These are phyloP conservation scores for Entomortierella parvispora DNA, from an alignment of 192 early-diverging fungal species.

Conservation along the genomic window DNA sequence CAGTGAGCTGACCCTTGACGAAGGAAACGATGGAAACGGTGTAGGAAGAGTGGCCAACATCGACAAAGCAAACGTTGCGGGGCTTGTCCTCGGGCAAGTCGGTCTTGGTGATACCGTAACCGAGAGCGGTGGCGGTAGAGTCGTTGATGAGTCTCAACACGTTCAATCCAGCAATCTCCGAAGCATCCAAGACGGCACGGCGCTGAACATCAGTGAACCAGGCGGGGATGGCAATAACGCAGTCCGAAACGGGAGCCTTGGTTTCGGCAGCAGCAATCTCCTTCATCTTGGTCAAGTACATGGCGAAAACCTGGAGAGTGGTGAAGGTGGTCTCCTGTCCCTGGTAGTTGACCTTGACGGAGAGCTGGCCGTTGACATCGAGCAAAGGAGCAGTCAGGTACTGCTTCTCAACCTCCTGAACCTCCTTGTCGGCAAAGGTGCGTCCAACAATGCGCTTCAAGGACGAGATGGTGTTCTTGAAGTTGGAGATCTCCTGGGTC, in stretches of 20 bases:
- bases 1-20: slow-evolving; percentile 94
- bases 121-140: slow-evolving; percentile 91
- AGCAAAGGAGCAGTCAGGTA: slow-evolving; percentile 85
- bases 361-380: slow-evolving; percentile 86
- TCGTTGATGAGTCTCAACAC: slow-evolving; percentile 94
- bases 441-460: slow-evolving; percentile 95
- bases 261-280: slow-evolving; percentile 88
- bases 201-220: slow-evolving; percentile 98
- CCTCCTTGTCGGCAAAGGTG: slow-evolving; percentile 84
- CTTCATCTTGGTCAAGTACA: slow-evolving; percentile 95
- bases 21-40: slow-evolving; percentile 90
- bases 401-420: slow-evolving; percentile 83
- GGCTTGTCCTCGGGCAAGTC: slow-evolving; percentile 97
- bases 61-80: slow-evolving; percentile 91
- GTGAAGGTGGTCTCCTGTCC: slow-evolving; percentile 82
- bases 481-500: slow-evolving; percentile 95
- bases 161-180: slow-evolving; percentile 90
- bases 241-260: slow-evolving; percentile 87
- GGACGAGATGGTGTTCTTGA: slow-evolving; percentile 92
- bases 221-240: slow-evolving; percentile 91
- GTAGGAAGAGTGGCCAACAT: slow-evolving; percentile 92
- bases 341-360: slow-evolving; percentile 85
- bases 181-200: slow-evolving; percentile 86
- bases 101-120: slow-evolving; percentile 97
- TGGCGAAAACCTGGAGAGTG: slow-evolving; percentile 89